Conservation (phyloP, 2,329 filamentous ascomycete species). For the Sphaerulina populicola region DNA sequence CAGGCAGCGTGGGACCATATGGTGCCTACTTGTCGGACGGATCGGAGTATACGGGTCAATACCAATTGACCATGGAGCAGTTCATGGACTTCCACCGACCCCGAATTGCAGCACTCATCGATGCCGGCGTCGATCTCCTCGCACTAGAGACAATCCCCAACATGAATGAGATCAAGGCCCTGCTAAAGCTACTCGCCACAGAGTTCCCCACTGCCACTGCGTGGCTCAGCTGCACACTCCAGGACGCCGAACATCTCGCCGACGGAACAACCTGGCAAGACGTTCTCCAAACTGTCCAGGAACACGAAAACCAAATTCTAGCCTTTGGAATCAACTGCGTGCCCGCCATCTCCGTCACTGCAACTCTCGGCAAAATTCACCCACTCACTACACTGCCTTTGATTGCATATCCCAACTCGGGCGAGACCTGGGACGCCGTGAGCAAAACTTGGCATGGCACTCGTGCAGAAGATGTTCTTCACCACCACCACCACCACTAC, state of each 20-base stretch:
- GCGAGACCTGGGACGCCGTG: slow-evolving; percentile 40
- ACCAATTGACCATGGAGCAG: slow-evolving; percentile 26
- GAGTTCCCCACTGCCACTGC: slow-evolving; percentile 35
- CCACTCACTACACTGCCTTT: slow-evolving; percentile 31
- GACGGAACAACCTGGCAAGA: slow-evolving; percentile 37
- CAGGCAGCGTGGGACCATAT: slow-evolving; percentile 43
- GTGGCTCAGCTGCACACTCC: slow-evolving; percentile 39
- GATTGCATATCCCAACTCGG: slow-evolving; percentile 40
- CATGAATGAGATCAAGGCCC: slow-evolving; percentile 33
- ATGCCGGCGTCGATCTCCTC: slow-evolving; percentile 38
- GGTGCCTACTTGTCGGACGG: slow-evolving; percentile 43
- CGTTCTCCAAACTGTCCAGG: slow-evolving; percentile 30
- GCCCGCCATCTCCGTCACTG: slow-evolving; percentile 30
- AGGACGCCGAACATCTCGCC: slow-evolving; percentile 32
- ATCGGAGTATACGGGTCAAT: slow-evolving; percentile 41
- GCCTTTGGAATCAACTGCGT: slow-evolving; percentile 43
- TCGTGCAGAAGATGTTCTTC: slow-evolving; percentile 21
- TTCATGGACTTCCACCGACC: slow-evolving; percentile 40
- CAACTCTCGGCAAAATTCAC: slow-evolving; percentile 30
- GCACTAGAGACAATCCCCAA: slow-evolving; percentile 42
- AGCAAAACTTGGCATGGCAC: slow-evolving; percentile 31
- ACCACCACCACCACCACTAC: slow-evolving; percentile 4
- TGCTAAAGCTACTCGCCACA: slow-evolving; percentile 34
- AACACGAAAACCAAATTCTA: slow-evolving; percentile 30
- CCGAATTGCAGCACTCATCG: slow-evolving; percentile 37